Conservation (phyloP, 139 green algal genomes). For the Medakamo hakoo region DNA sequence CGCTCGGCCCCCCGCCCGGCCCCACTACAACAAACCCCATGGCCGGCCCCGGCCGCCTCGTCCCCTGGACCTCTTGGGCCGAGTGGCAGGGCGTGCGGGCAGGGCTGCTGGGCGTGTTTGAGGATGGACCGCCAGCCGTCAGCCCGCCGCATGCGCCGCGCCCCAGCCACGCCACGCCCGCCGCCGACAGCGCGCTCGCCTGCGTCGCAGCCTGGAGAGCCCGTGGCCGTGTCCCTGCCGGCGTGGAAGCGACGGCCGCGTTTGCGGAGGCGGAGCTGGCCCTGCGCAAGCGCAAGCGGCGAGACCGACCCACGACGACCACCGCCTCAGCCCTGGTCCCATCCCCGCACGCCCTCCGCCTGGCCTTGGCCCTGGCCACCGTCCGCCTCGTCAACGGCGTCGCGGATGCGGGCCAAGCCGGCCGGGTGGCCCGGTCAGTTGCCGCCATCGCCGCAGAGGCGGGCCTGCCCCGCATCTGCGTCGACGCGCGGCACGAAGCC, state of each 20-base stretch:
- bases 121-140: too few relatives aligned
- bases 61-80: constrained; percentile 52
- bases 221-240: constrained; percentile 43
- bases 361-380: constrained; percentile 37
- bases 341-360: constrained; percentile 8
- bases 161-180: too few relatives aligned
- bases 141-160: too few relatives aligned
- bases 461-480: constrained; percentile 52
- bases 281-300: background rate
- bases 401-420: constrained; percentile 51
- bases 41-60: constrained; percentile 17
- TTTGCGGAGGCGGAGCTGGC: constrained; percentile 27
- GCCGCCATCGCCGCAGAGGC: constrained; percentile 28
- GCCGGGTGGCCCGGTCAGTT: constrained; percentile 44
- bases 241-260: constrained; percentile 37
- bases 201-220: constrained; percentile 38
- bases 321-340: background rate
- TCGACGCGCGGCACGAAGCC: constrained; percentile 61
- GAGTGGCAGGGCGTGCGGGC: constrained; percentile 40
- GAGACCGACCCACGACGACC: background rate
- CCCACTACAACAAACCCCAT: too few relatives aligned
- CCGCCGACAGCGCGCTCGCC: background rate
- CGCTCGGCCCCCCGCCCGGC: too few relatives aligned
- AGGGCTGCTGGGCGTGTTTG: constrained; percentile 24
- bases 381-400: constrained; percentile 69